Evolutionary conservation across 2,329 filamentous ascomycete genomes (phyloP), one percentile per base, ranked within the genome.

Genomic region (Zelopaecilomyces penicillatus): DNA sequence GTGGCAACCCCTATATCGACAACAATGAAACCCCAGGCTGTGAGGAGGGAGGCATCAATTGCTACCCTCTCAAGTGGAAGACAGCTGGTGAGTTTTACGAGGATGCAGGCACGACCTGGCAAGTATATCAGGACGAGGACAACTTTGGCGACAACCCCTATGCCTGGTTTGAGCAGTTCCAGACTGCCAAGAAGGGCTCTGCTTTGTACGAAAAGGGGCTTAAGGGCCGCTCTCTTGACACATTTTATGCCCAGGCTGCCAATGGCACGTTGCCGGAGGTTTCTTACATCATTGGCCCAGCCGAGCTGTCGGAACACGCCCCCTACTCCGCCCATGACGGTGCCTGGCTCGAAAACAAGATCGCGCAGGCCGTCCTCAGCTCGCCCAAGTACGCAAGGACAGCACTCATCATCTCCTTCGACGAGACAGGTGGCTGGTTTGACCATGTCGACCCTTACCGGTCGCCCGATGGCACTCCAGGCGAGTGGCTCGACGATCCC

Each of bases 111-210:
- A 66, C 71, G 19, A 66, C 66, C 1, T 77, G 74, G 74, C 66
- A 71, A 33, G 63, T 74, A 2, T 76, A 64, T 51, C 72, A 75
- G 51, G 64, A 71, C 43, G 67, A 32, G 4, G 65, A 76, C 52
- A 75, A 74, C 56, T 75, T 74, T 45, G 73, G 74, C 36, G 74
- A 77, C 54, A 77, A 75, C 53, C 67, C 73, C 0, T 61, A 74
- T 10, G 72, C 73, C 32, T 74, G 72, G 66, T 78, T 78, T 51
- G 43, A 69, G 45, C 71, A 75, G 44, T 77, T 66, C 55, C 73
- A 76, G 47, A 63, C 66, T 0, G 71, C 73, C 1, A 49, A 56
- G 0, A 53, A 56, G 1, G 55, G 60, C 11, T 70, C 69, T 1
- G 58, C 62, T 6, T 61, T 76, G 4, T 63, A 70, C 30, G 47